Conservation (phyloP, 1,284 basidiomycete genomes). For the Irpex sp. region DNA sequence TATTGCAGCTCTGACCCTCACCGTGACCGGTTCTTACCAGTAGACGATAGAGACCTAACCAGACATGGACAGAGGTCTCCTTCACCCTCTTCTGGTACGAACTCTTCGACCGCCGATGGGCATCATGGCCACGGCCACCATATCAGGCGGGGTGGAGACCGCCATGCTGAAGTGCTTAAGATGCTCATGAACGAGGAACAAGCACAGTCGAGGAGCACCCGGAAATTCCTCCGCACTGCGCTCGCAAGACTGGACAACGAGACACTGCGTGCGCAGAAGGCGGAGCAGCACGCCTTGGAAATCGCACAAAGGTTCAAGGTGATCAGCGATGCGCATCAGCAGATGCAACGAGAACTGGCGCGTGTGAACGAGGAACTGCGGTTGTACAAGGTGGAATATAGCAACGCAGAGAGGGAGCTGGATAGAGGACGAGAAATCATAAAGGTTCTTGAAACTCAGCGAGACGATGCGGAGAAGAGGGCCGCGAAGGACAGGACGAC, state of each 20-base stretch:
- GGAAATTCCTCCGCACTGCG: constrained; percentile 23
- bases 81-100: constrained; percentile 5
- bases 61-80: neutral
- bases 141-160: constrained; percentile 14
- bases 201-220: constrained; percentile 23
- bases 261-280: constrained; percentile 36
- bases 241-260: constrained; percentile 34
- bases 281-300: constrained; percentile 41
- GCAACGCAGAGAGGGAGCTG: constrained; percentile 29
- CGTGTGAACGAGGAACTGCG: constrained; percentile 35
- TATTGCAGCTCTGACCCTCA: constrained; percentile 4
- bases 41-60: neutral
- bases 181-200: constrained; percentile 23
- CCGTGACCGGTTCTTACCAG: neutral
- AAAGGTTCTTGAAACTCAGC: constrained; percentile 27
- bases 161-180: constrained; percentile 24
- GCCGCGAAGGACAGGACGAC: constrained; percentile 30
- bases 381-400: constrained; percentile 30
- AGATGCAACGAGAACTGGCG: constrained; percentile 46
- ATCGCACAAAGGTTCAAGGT: constrained; percentile 45
- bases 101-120: constrained; percentile 10
- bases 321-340: constrained; percentile 47
- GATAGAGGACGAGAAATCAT: constrained; percentile 26
- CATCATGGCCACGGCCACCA: constrained; percentile 14
- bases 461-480: constrained; percentile 29